Conservation (phyloP, 164 flowering plant species). For the Annona cherimola region DNA sequence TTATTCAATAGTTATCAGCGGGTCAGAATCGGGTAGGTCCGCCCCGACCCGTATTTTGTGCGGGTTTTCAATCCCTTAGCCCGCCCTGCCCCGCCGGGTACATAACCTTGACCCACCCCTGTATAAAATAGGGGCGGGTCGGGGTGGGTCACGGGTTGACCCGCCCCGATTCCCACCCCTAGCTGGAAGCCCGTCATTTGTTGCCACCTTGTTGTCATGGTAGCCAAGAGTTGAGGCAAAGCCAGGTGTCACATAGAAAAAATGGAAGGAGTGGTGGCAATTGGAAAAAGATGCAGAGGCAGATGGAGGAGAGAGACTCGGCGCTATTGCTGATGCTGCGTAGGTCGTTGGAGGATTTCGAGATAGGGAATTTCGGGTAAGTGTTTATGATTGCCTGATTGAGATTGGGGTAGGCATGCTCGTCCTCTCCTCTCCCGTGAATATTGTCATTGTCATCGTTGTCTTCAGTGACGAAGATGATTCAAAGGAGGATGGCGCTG, state of each 20-base stretch:
- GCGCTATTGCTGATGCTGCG: background rate
- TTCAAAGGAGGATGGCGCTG: constrained; percentile 41
- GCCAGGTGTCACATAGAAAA: constrained; percentile 89
- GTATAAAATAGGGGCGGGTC: too few species aligned
- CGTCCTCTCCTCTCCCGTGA: background rate
- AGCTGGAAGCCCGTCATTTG: too few species aligned
- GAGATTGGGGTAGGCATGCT: constrained; percentile 30
- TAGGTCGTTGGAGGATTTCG: constrained; percentile 6
- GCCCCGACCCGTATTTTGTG: too few species aligned
- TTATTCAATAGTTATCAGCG: too few species aligned
- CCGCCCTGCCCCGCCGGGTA: too few species aligned
- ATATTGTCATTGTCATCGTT: constrained; percentile 18
- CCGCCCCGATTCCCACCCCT: too few species aligned
- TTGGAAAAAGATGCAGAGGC: constrained; percentile 93
- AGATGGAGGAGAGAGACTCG: constrained; percentile 62
- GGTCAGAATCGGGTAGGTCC: too few species aligned
- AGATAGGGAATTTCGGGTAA: constrained; percentile 47
- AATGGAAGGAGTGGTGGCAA: constrained; percentile 76
- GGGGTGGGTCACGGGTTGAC: too few species aligned
- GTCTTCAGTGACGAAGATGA: constrained; percentile 49
- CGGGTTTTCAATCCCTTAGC: too few species aligned
- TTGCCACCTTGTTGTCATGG: too few species aligned
- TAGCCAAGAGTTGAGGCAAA: constrained; percentile 54
- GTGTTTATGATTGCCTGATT: constrained; percentile 43
- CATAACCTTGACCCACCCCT: too few species aligned